Evolutionary conservation across 1,284 basidiomycete genomes (phyloP).

Genomic region (Ganoderma multipileum): DNA sequence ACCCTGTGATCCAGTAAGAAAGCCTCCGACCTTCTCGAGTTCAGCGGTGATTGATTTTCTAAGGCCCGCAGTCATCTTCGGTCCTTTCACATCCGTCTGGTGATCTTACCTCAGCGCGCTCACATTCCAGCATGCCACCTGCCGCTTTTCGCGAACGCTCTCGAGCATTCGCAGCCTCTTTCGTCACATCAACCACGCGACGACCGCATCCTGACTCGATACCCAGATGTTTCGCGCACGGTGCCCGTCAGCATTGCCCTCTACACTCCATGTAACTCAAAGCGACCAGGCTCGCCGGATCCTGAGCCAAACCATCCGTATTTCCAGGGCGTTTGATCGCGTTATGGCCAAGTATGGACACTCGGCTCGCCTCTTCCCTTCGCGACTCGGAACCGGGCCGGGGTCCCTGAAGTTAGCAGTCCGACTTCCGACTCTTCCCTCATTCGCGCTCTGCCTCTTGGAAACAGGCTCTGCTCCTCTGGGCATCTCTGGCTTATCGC

Average conservation of each 20-base stretch:
- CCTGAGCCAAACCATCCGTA: constrained; percentile 18
- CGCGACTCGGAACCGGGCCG: constrained; percentile 26
- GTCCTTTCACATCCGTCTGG: constrained; percentile 11
- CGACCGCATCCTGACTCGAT: background rate
- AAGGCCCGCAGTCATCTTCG: constrained; percentile 10
- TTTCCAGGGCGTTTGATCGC: constrained; percentile 9
- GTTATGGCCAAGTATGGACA: constrained; percentile 13
- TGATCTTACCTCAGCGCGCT: constrained; percentile 5
- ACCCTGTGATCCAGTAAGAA: constrained; percentile 21
- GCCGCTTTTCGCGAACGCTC: constrained; percentile 1
- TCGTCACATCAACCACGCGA: constrained; percentile 1
- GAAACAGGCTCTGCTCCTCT: constrained; percentile 12
- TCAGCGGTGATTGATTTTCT: constrained; percentile 17
- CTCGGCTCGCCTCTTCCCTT: constrained; percentile 1
- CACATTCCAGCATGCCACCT: background rate
- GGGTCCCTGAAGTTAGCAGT: constrained; percentile 7
- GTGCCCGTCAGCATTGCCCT: background rate
- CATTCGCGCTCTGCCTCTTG: constrained; percentile 4
- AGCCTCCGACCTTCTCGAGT: constrained; percentile 15
- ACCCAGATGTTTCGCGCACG: constrained; percentile 9
- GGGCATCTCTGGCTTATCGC: constrained; percentile 7
- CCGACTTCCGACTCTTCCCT: background rate
- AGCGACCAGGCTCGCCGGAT: constrained; percentile 10
- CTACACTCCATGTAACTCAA: background rate
- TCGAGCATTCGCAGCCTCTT: background rate